These are phyloP conservation scores for Chaetomium tenue DNA, from an alignment of 495 filamentous ascomycete genomes.

Conservation along the genomic window DNA sequence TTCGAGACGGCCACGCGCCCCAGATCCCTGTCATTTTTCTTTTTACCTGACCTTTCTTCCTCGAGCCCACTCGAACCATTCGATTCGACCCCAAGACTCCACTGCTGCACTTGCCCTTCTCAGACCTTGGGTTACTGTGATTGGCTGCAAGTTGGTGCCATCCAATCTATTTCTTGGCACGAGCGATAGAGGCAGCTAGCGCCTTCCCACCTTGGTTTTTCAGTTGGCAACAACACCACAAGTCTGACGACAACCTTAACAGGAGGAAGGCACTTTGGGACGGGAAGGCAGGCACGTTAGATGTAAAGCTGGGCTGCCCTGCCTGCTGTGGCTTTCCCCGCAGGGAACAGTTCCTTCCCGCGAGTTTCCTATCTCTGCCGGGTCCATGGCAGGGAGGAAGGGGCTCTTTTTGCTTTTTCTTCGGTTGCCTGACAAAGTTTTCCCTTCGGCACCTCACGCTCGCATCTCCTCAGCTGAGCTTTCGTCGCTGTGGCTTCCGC, in stretches of 20 bases:
- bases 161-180: background rate
- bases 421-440: no score
- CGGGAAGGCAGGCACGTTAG: no score
- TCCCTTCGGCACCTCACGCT: background rate
- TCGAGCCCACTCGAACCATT: background rate
- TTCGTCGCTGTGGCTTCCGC: background rate
- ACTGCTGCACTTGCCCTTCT: constrained; percentile 25
- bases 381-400: no score
- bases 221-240: background rate
- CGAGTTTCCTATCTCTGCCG: background rate
- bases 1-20: no score
- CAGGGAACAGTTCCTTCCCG: background rate
- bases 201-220: background rate
- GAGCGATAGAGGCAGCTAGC: background rate
- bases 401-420: background rate
- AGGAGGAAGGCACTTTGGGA: background rate
- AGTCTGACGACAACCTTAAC: background rate
- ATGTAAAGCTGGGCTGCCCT: background rate
- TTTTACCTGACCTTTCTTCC: no score
- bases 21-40: no score
- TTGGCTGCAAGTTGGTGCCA: constrained; percentile 11
- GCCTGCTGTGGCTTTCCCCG: background rate
- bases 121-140: constrained; percentile 8
- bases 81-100: constrained; percentile 1
- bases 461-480: constrained; percentile 6